Conservation (phyloP, 768 basidiomycete genomes). For the Leccinum uliginosum region DNA sequence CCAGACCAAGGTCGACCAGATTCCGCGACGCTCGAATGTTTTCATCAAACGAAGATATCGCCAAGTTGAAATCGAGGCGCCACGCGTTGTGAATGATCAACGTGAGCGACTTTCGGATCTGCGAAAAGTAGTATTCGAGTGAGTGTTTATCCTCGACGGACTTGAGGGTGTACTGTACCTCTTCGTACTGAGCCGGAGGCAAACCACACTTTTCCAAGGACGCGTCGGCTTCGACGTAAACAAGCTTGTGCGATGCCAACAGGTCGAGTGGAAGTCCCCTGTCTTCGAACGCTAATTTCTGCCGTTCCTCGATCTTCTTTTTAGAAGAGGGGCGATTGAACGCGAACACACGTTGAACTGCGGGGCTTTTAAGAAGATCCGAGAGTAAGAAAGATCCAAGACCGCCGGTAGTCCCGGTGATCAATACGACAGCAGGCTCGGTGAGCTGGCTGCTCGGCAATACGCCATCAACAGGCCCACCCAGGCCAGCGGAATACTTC, state of each 20-base stretch:
- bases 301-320: conserved; percentile 22
- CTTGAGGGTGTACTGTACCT: not conserved
- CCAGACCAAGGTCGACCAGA: conserved; percentile 29
- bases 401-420: conserved; percentile 41
- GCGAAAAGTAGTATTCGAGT: not conserved
- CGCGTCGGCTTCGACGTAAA: conserved; percentile 33
- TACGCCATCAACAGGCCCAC: conserved; percentile 5
- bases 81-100: conserved; percentile 42
- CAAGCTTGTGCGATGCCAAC: conserved; percentile 29
- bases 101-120: conserved; percentile 33
- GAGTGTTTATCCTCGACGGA: not conserved
- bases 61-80: conserved; percentile 42
- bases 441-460: conserved; percentile 1
- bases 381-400: conserved; percentile 36
- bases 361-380: conserved; percentile 19
- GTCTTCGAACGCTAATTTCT: conserved; percentile 25
- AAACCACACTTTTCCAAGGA: conserved; percentile 29
- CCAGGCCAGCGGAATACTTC: conserved; percentile 32
- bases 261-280: conserved; percentile 28
- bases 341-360: conserved; percentile 30
- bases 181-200: conserved; percentile 15
- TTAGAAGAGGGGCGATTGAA: conserved; percentile 28
- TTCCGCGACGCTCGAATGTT: conserved; percentile 38
- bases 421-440: conserved; percentile 26
- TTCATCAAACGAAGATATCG: conserved; percentile 40